Evolutionary conservation across 495 filamentous ascomycete genomes (phyloP).

Genomic region (Ascodesmis nigricans): DNA sequence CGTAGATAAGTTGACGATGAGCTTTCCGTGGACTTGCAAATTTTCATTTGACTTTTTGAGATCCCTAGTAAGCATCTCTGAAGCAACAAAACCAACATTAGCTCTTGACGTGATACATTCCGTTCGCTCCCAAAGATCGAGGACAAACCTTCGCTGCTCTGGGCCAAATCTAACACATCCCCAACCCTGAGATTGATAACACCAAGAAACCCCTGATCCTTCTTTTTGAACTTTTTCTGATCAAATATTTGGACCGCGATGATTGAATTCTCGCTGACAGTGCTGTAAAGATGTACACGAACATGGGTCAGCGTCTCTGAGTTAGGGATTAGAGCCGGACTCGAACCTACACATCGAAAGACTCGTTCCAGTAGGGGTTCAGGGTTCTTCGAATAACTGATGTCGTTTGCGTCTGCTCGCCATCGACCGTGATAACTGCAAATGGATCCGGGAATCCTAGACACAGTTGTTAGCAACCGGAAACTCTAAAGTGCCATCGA

Average conservation of each 20-base stretch:
- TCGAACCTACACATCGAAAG: slow-evolving; percentile 69
- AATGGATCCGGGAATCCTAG: slow-evolving; percentile 93
- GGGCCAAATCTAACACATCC: slow-evolving; percentile 69
- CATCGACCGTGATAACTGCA: slow-evolving; percentile 85
- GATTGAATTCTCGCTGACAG: slow-evolving; percentile 77
- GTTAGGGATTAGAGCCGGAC: no score
- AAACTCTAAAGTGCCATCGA: slow-evolving; percentile 7
- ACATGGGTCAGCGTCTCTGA: no score
- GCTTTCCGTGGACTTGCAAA: slow-evolving; percentile 87
- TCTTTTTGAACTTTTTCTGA: slow-evolving; percentile 99
- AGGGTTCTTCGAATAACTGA: slow-evolving; percentile 88
- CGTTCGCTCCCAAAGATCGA: slow-evolving; percentile 1
- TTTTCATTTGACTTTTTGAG: slow-evolving; percentile 97
- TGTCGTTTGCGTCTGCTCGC: slow-evolving; percentile 91
- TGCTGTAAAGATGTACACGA: no score
- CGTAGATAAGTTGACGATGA: slow-evolving; percentile 87
- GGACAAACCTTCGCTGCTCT: slow-evolving; percentile 75
- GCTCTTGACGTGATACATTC: no score
- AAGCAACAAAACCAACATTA: no score
- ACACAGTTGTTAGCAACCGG: slow-evolving; percentile 16
- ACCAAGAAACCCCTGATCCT: slow-evolving; percentile 95
- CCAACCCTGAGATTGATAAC: slow-evolving; percentile 94
- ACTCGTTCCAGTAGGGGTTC: slow-evolving; percentile 99
- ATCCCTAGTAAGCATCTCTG: slow-evolving; percentile 96
- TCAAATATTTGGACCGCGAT: slow-evolving; percentile 96